phyloP scores from a whole-genome alignment of 352 stramenopile genomes.

The Phytophthora palmivora region DNA sequence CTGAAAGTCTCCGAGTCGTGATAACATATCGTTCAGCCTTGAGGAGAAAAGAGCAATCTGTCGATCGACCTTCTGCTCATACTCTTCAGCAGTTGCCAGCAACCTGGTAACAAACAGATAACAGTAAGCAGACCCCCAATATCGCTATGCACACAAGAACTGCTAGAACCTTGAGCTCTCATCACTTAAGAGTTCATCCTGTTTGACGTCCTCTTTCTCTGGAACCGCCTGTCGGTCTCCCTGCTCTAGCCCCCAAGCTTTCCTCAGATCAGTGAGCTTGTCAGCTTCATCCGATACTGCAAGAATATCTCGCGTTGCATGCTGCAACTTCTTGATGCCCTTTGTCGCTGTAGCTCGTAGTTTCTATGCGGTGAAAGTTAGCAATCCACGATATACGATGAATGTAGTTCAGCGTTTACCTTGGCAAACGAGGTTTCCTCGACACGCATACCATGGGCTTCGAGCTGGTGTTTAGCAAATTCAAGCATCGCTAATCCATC shows the following conservation, averaged over 20 bases:
- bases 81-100: conserved; percentile 45
- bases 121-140: background rate
- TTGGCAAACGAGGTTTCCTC: conserved; percentile 49
- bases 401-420: conserved; percentile 20
- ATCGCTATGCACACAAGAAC: background rate
- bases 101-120: conserved; percentile 31
- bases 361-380: conserved; percentile 39
- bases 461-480: conserved; percentile 62
- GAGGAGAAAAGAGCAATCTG: conserved; percentile 44
- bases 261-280: conserved; percentile 57
- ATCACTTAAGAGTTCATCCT: conserved; percentile 8
- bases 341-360: conserved; percentile 41
- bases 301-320: conserved; percentile 43
- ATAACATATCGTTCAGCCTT: conserved; percentile 42
- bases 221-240: conserved; percentile 8
- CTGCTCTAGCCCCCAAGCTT: conserved; percentile 56
- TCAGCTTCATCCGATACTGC: conserved; percentile 44
- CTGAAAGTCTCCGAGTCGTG: conserved; percentile 50
- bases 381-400: background rate
- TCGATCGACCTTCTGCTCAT: conserved; percentile 54
- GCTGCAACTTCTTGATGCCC: conserved; percentile 54
- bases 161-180: conserved; percentile 11
- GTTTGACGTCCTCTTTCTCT: background rate
- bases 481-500: conserved; percentile 57
- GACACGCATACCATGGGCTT: conserved; percentile 54